Base-by-base conservation (phyloP, 2,329 filamentous ascomycete species). In the Aspergillus floridensis region DNA sequence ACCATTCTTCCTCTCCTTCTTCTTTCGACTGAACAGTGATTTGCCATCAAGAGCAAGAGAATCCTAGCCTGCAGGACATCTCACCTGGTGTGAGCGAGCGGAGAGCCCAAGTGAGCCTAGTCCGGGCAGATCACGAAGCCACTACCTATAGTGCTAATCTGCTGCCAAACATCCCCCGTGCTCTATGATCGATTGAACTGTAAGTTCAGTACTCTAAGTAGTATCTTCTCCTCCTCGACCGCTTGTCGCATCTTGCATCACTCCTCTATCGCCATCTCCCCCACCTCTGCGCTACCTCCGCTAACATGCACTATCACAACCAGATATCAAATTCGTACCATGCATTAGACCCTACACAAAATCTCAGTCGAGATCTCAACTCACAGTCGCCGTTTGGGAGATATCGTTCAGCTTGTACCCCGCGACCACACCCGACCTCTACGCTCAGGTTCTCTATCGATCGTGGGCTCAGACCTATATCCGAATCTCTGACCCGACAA, bases 311-410 rank as follows among this genome's bases (percentile, higher is more conserved):
- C 26, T 19, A 26, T 56, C 38, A 53, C 26, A 46, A 24, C 46
- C 46, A 47, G 46, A 47, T 26, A 41, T 10, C 24, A 29, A 22
- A 49, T 29, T 47, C 31, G 54, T 53, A 60, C 51, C 50, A 60
- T 60, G 58, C 56, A 56, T 60, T 60, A 57, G 46, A 32, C 38
- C 14, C 16, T 49, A 32, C 49, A 32, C 24, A 49, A 48, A 44
- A 24, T 53, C 44, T 46, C 51, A 35, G 31, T 19, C 41, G 48
- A 58, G 38, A 32, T 22, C 48, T 52, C 22, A 32, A 46, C 29
- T 38, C 51, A 46, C 29, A 31, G 56, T 48, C 32, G 38, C 22
- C 31, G 21, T 49, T 49, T 22, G 32, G 55, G 52, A 24, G 12
- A 48, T 29, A 35, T 58, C 54, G 50, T 53, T 31, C 14, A 32